These are phyloP conservation scores for Ceratobasidium sp. DNA, from an alignment of 1,284 basidiomycete species.

Conservation along the genomic window DNA sequence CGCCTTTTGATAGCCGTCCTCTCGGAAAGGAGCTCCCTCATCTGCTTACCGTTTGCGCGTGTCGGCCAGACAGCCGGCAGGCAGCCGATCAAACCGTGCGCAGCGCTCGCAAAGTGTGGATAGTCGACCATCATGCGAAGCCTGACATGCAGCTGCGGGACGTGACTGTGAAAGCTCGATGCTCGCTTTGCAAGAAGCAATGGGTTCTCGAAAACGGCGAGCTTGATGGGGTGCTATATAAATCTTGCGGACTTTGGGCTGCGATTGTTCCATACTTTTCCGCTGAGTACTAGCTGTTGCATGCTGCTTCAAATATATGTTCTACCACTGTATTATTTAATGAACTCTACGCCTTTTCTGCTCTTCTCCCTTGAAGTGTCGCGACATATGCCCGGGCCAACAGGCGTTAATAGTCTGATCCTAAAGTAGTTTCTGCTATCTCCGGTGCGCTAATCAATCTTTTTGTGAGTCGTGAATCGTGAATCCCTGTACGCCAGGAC, in stretches of 20 bases:
- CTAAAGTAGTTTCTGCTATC: no score
- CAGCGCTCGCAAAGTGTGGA: slow-evolving; percentile 18
- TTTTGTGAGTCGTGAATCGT: no score
- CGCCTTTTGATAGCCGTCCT: slow-evolving; percentile 23
- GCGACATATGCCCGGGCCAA: no score
- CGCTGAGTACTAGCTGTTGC: no score
- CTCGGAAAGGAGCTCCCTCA: slow-evolving; percentile 33
- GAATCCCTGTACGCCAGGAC: no score
- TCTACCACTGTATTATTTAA: no score
- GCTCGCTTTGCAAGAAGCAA: slow-evolving; percentile 6
- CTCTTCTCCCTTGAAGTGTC: no score
- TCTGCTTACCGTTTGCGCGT: background rate
- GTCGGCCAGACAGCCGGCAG: background rate
- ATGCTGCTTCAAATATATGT: no score
- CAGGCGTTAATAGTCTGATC: no score
- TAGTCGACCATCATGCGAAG: background rate
- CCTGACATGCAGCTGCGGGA: background rate
- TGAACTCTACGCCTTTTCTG: no score
- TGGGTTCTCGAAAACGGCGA: slow-evolving; percentile 10
- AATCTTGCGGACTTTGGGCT: slow-evolving; percentile 9
- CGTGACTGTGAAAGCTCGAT: background rate
- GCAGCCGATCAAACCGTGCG: no score
- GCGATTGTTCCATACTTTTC: slow-evolving; percentile 32
- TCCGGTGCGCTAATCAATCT: no score
- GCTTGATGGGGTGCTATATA: background rate